Percentiles rank a stretch among this genome's conserved stretches.
phyloP scores from a whole-genome alignment of 768 basidiomycete genomes.

The Boletus tylopilopsis region DNA sequence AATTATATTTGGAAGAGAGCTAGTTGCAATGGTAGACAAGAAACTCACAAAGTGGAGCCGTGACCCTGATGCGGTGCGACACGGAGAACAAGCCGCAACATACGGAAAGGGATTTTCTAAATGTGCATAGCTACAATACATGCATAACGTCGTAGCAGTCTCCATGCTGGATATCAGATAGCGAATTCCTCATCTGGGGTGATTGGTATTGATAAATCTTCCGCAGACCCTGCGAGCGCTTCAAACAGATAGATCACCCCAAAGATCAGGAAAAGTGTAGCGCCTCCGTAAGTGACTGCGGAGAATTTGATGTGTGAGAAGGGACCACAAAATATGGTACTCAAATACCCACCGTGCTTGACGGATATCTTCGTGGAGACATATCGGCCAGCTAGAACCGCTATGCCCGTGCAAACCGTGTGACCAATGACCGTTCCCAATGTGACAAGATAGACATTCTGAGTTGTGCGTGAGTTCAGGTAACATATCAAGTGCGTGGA shows the following conservation, averaged over 20 bases:
- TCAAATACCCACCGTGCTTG: slow-evolving; percentile 66
- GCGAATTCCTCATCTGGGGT: slow-evolving; percentile 3
- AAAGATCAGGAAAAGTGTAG: slow-evolving; percentile 79
- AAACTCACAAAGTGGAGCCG: too few relatives aligned
- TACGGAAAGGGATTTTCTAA: not conserved
- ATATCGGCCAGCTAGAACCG: slow-evolving; percentile 91
- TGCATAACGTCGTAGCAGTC: not conserved
- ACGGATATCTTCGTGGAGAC: slow-evolving; percentile 93
- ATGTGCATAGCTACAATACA: slow-evolving; percentile 4
- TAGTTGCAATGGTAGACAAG: too few relatives aligned
- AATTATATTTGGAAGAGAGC: too few relatives aligned
- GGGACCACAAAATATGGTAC: not conserved
- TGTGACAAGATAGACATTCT: slow-evolving; percentile 93
- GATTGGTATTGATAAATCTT: slow-evolving; percentile 19
- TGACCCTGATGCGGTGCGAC: too few relatives aligned
- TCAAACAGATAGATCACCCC: slow-evolving; percentile 75
- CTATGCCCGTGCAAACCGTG: slow-evolving; percentile 79
- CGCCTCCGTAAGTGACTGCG: slow-evolving; percentile 82
- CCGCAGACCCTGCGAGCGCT: slow-evolving; percentile 35
- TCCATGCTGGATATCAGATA: slow-evolving; percentile 1
- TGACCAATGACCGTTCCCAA: slow-evolving; percentile 90
- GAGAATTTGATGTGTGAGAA: not conserved
- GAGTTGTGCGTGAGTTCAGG: slow-evolving; percentile 4
- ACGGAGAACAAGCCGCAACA: too few relatives aligned
- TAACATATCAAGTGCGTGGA: not conserved